Percentiles rank a stretch among this genome's conserved stretches.
These are phyloP conservation scores for Backusella morwellensis DNA, from an alignment of 192 early-diverging fungal species.

Conservation along the genomic window DNA sequence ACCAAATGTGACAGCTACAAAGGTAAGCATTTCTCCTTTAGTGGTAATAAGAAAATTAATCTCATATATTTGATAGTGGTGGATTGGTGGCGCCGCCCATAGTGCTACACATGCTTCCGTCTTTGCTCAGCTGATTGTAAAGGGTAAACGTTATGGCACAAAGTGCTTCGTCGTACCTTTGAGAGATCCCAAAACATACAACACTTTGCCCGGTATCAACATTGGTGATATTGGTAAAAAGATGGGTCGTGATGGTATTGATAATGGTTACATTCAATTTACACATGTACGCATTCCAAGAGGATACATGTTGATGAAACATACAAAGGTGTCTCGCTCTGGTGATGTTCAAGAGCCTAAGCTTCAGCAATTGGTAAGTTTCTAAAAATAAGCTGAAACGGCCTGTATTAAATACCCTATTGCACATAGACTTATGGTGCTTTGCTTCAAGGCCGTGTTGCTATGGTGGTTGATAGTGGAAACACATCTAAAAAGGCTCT, in stretches of 20 bases:
- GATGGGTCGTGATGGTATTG: constrained; percentile 85
- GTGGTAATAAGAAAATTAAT: too few species aligned
- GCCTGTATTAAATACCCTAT: not conserved
- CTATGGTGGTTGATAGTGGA: constrained; percentile 82
- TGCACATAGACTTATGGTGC: constrained; percentile 70
- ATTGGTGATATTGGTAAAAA: constrained; percentile 94
- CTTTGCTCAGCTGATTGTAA: constrained; percentile 83
- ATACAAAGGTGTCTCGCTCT: constrained; percentile 81
- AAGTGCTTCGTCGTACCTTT: constrained; percentile 90
- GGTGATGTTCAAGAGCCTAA: constrained; percentile 81
- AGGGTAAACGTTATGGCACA: constrained; percentile 78
- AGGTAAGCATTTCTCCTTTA: constrained; percentile 24
- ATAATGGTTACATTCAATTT: constrained; percentile 94
- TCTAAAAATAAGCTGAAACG: not conserved
- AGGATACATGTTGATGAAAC: constrained; percentile 91
- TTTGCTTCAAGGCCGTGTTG: constrained; percentile 79
- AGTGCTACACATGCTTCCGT: constrained; percentile 80
- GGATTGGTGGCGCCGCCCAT: constrained; percentile 96
- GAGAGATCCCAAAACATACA: constrained; percentile 77
- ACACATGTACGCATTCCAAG: constrained; percentile 89
- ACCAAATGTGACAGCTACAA: constrained; percentile 76
- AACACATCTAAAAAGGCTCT: constrained; percentile 88
- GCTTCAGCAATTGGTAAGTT: constrained; percentile 66
- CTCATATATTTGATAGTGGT: constrained; percentile 54
- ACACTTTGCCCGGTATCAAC: constrained; percentile 78